These are phyloP conservation scores for Tulasnella sp. DNA, from an alignment of 768 basidiomycete species.

Conservation along the genomic window DNA sequence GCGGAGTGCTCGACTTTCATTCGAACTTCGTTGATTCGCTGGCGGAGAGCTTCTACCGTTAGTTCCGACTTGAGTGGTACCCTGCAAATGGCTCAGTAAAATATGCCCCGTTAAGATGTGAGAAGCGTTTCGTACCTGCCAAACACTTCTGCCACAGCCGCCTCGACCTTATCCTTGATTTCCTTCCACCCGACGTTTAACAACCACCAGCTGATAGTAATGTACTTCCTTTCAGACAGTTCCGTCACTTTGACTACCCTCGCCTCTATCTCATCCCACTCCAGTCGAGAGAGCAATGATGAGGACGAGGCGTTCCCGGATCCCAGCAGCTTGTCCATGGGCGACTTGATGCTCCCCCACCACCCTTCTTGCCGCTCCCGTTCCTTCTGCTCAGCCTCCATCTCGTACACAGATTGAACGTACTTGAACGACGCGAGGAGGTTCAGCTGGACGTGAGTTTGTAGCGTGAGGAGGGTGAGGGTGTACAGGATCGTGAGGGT, in stretches of 20 bases:
- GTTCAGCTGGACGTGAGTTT: constrained; percentile 77
- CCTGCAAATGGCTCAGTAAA: constrained; percentile 29
- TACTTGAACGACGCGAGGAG: constrained; percentile 76
- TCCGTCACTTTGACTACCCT: constrained; percentile 31
- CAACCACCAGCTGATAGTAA: constrained; percentile 90
- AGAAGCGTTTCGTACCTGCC: constrained; percentile 46
- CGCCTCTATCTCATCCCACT: constrained; percentile 31
- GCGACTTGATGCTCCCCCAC: background rate
- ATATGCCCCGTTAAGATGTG: background rate
- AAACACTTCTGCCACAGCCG: constrained; percentile 72
- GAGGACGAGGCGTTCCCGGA: background rate
- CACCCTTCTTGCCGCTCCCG: background rate
- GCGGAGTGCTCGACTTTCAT: constrained; percentile 59
- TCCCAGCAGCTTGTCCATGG: background rate
- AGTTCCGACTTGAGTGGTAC: constrained; percentile 76
- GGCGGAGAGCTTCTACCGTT: constrained; percentile 53
- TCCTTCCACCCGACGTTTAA: constrained; percentile 87
- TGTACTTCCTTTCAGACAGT: constrained; percentile 64
- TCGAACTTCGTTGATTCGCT: constrained; percentile 61
- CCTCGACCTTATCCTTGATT: constrained; percentile 57
- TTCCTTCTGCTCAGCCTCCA: constrained; percentile 31
- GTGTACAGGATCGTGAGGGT: constrained; percentile 81
- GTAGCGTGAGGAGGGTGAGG: constrained; percentile 70
- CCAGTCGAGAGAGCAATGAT: background rate
- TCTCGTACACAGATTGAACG: constrained; percentile 50